These are phyloP conservation scores for Carallia pectinifolia DNA, from an alignment of 345 rosid species.

Conservation along the genomic window DNA sequence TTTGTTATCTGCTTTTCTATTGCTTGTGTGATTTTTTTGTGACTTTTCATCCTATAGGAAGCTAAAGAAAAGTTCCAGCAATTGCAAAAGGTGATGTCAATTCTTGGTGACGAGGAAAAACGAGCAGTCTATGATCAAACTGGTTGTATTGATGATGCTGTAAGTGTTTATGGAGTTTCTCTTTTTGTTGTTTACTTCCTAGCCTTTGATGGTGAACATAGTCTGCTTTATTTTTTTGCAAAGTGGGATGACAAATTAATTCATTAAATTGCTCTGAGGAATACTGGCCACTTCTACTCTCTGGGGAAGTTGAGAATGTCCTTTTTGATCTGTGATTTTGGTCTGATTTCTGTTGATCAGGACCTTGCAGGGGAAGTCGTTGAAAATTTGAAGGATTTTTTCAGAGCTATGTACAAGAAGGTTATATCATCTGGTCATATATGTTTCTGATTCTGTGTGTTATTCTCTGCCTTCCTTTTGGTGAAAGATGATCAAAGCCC, in stretches of 20 bases:
- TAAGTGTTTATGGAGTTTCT: conserved; percentile 37
- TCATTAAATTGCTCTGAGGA: neutral
- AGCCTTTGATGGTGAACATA: no score
- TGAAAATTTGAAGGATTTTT: conserved; percentile 67
- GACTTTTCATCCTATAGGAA: conserved; percentile 41
- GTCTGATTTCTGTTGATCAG: conserved; percentile 39
- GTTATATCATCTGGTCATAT: conserved; percentile 26
- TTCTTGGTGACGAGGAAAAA: conserved; percentile 90
- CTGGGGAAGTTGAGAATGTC: neutral
- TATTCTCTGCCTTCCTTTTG: neutral
- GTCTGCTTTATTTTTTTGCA: no score
- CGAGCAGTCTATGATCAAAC: conserved; percentile 81
- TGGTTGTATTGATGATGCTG: conserved; percentile 83
- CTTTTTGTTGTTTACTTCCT: neutral
- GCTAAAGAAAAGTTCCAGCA: conserved; percentile 97
- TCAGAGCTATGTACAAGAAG: conserved; percentile 75
- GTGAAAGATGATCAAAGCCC: neutral
- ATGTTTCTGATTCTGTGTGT: neutral
- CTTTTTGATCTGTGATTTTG: neutral
- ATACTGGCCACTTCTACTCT: neutral
- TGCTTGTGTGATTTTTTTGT: neutral
- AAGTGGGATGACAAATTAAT: neutral
- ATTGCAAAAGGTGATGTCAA: conserved; percentile 82
- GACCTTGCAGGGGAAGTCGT: conserved; percentile 77
- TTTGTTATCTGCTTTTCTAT: neutral